Evolutionary conservation across 2,329 filamentous ascomycete genomes (phyloP), one percentile per base, ranked within the genome.

Genomic region (Beauveria sp.): DNA sequence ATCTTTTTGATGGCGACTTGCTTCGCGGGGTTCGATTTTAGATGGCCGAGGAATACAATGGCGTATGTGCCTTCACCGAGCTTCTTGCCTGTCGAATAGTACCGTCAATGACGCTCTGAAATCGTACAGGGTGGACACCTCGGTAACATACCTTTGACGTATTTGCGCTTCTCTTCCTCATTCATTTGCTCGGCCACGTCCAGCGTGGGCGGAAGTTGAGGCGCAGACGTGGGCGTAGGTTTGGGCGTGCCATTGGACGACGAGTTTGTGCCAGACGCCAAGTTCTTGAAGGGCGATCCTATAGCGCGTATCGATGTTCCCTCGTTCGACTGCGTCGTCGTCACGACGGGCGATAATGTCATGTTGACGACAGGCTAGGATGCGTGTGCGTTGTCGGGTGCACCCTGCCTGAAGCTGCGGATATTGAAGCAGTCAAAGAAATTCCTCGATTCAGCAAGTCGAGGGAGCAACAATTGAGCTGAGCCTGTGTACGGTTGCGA

Each of bases 11-110:
- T 93, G 68, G 95, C 95, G 65, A 99, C 90, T 60, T 89, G 84
- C 47, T 85, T 83, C 40, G 81, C 81, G 6, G 91, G 88, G 68
- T 95, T 86, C 67, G 77, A 78, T 63, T 87, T 85, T 51, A 95
- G 82, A 74, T 93, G 89, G 58, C 93, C 95, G 58, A 93, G 86
- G 79, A 92, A 97, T 70, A 99, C 95, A 70, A 96, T 88, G 72
- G 95, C 95, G 74, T 99, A 99, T 65, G 95, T 98, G 78, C 95
- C 95, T 75, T 96, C 91, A 73, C 95, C 95, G 63, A 99, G 85
- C 72, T 95, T 95, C 73, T 90, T 92, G 70, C 91, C 90, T 91
- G 66, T 53, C 58, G 12, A 20, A 18, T 14, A 24, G n/a, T 26
- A n/a, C 0, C 46, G 56, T 60, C 22, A 63, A 46, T 40, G 10